These are phyloP conservation scores for Cyclotella cryptica DNA, from an alignment of 108 stramenopile species.

Conservation along the genomic window DNA sequence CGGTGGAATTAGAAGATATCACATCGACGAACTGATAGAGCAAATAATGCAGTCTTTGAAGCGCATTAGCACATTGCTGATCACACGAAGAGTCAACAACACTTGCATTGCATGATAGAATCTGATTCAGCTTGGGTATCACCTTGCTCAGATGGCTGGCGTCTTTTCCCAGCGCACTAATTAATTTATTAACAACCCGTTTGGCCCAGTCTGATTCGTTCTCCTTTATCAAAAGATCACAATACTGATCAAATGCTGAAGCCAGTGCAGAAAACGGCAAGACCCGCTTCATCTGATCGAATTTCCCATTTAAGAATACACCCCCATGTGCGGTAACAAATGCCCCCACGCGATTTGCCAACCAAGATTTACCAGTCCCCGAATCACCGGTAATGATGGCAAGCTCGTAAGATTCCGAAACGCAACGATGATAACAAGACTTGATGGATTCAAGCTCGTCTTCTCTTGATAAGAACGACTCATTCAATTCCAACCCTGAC, in stretches of 20 bases:
- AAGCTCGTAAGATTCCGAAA: neutral
- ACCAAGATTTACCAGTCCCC: slow-evolving; percentile 3
- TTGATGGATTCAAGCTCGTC: slow-evolving; percentile 14
- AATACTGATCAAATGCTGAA: slow-evolving; percentile 25
- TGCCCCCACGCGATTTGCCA: neutral
- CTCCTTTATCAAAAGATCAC: neutral
- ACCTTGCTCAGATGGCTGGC: neutral
- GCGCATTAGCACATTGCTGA: slow-evolving; percentile 6
- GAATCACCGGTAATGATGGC: slow-evolving; percentile 6
- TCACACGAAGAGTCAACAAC: neutral
- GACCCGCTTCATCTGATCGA: slow-evolving; percentile 13
- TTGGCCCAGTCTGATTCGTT: neutral
- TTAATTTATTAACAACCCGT: neutral
- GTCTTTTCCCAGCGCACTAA: slow-evolving; percentile 8
- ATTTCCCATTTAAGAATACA: slow-evolving; percentile 21
- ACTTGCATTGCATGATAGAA: slow-evolving; percentile 1
- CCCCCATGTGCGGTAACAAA: slow-evolving; percentile 2
- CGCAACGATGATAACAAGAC: slow-evolving; percentile 9
- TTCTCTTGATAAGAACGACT: slow-evolving; percentile 19
- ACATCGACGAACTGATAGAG: slow-evolving; percentile 19
- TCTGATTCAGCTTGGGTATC: slow-evolving; percentile 15
- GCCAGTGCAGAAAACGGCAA: slow-evolving; percentile 19
- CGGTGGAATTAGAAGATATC: neutral
- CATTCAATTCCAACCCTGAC: slow-evolving; percentile 9
- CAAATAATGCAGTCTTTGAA: slow-evolving; percentile 21